These are phyloP conservation scores for Yamadazyma blattariae DNA, from an alignment of 1,139 yeast genomes.

Conservation along the genomic window DNA sequence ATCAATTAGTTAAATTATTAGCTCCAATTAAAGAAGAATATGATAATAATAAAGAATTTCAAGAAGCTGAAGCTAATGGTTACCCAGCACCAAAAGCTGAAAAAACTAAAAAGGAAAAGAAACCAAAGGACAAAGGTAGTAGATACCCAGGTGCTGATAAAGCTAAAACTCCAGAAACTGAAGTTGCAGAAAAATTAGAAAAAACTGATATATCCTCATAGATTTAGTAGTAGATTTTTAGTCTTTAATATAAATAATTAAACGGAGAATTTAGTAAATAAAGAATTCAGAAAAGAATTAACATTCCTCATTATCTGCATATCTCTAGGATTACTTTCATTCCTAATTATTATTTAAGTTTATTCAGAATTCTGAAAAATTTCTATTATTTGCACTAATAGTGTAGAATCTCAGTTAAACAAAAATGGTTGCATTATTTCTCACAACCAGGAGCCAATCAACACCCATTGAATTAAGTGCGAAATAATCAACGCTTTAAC, in stretches of 20 bases:
- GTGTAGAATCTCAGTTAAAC: no score
- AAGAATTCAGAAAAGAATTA: no score
- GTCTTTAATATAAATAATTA: no score
- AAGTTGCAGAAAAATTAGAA: slow-evolving; percentile 16
- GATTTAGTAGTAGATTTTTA: no score
- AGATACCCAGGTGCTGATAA: slow-evolving; percentile 65
- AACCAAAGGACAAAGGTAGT: slow-evolving; percentile 78
- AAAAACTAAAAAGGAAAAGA: slow-evolving; percentile 67
- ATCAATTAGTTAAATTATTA: slow-evolving; percentile 72
- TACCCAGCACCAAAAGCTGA: slow-evolving; percentile 70
- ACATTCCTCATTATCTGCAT: no score
- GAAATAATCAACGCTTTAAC: slow-evolving; percentile 5
- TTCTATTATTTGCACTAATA: no score
- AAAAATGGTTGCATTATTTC: no score
- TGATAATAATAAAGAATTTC: slow-evolving; percentile 63
- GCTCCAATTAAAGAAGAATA: slow-evolving; percentile 82
- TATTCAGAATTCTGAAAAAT: no score
- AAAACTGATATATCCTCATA: slow-evolving; percentile 16
- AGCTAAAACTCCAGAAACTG: slow-evolving; percentile 11
- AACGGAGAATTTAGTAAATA: no score
- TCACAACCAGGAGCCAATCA: slow-evolving; percentile 15
- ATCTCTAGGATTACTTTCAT: no score
- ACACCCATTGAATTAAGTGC: slow-evolving; percentile 9
- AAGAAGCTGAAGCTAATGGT: slow-evolving; percentile 70
- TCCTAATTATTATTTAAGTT: no score